Evolutionary conservation across 768 basidiomycete species (phyloP), one percentile per base, ranked within the genome.

Genomic region (Rhodosporidiobolus sp.): DNA sequence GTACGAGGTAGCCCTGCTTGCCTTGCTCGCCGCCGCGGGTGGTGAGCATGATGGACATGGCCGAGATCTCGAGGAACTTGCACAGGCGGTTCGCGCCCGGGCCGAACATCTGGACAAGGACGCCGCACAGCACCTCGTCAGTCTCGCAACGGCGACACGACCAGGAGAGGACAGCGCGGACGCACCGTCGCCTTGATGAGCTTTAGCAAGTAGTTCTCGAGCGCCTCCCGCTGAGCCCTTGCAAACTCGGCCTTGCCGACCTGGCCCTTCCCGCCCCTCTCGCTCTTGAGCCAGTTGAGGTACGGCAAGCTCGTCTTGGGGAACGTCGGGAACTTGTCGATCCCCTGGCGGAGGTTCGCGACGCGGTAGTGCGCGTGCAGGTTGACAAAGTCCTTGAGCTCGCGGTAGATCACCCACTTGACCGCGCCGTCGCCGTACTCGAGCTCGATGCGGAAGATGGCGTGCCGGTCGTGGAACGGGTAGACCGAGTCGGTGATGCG

Each of bases 81-180:
- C 89, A 88, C 0, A 99, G 82, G 46, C 94, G 87, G 78, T 97
- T 97, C 1, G 92, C 86, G 30, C 92, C 88, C 1, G 94, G 92
- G 78, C 94, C 92, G 81, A 95, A 96, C 91, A 98, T 96, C 94
- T 95, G 60, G n/a, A n/a, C n/a, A n/a, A n/a, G n/a, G n/a, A n/a
- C 34, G 46, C 30, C 60, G 24, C n/a, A 32, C 67, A 70, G 53
- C 24, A 60, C 34, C 24, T 20, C 12, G 46, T 32, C 20, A 20
- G 26, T 14, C 22, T 17, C 35, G 6, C 0, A 20, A 26, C 4
- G 1, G 45, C 1, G 11, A 43, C 1, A 8, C 28, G 66, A 48
- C 1, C 1, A 35, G 2, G 20, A 12, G 52, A 45, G 38, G 32
- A 69, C 32, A 12, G 24, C 3, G 19, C 54, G 61, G 63, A 65